phyloP scores from a whole-genome alignment of 257 asterid genomes.

The Gentiana dahurica region DNA sequence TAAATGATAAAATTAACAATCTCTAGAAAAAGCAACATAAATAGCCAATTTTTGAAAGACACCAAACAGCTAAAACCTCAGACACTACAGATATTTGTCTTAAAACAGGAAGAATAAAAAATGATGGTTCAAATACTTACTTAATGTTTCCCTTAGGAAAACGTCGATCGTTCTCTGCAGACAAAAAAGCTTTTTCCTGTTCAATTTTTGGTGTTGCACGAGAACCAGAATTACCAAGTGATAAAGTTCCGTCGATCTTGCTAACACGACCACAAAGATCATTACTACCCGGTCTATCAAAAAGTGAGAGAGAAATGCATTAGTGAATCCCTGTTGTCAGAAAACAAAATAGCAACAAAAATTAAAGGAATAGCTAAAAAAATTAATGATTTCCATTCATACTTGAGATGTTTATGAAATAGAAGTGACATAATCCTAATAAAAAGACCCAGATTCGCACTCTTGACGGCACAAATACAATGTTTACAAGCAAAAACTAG shows the following conservation, averaged over 20 bases:
- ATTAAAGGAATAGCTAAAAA: too few relatives aligned
- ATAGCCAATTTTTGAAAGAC: too few relatives aligned
- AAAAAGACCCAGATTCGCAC: too few relatives aligned
- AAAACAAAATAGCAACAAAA: too few relatives aligned
- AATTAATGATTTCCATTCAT: too few relatives aligned
- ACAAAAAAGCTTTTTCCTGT: slow-evolving; percentile 51
- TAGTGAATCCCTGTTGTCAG: background rate
- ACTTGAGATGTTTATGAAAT: too few relatives aligned
- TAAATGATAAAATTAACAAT: slow-evolving; percentile 4
- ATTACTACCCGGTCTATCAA: slow-evolving; percentile 56
- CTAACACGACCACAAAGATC: slow-evolving; percentile 28
- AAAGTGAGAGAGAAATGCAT: background rate
- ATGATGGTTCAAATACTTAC: slow-evolving; percentile 28
- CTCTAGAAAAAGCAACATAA: slow-evolving; percentile 7
- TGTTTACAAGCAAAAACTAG: too few relatives aligned
- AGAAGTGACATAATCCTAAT: too few relatives aligned
- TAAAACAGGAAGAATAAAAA: too few relatives aligned
- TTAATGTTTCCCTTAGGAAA: slow-evolving; percentile 60
- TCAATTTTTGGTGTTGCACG: slow-evolving; percentile 62
- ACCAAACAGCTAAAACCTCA: too few relatives aligned
- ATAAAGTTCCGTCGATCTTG: slow-evolving; percentile 53
- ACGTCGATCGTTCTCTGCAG: slow-evolving; percentile 81
- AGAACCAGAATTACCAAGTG: slow-evolving; percentile 55
- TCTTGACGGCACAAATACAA: too few relatives aligned
- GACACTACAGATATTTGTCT: too few relatives aligned